Evolutionary conservation across 1,284 basidiomycete genomes (phyloP), one percentile per base, ranked within the genome.

Genomic region (Amylostereum areolatum): DNA sequence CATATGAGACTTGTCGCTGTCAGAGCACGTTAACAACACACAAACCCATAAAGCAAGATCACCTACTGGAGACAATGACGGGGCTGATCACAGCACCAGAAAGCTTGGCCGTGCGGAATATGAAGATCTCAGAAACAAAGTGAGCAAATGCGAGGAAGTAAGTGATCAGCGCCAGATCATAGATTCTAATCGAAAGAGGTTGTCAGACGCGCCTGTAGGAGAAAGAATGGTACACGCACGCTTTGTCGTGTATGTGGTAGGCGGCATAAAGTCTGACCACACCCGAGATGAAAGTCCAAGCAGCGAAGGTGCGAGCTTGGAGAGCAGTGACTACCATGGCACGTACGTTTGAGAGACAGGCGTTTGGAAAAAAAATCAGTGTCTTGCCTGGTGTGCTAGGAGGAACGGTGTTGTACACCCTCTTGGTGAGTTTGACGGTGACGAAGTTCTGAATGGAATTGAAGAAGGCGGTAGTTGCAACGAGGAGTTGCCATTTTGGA

Each of bases 111-210:
- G 91, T 88, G 52, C 83, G 80, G 70, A 86, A 98, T 56, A 96
- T 78, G 60, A 94, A 67, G 49, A 91, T 66, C 69, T 99, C 96
- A 28, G 89, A 85, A 32, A 77, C 75, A 64, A 97, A 97, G 72
- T 99, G 96, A 9, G 75, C 80, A 56, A 95, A 88, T 0, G 93
- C 95, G 58, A 97, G 83, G 53, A 91, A 79, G 69, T 95, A 98
- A 33, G 90, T 88, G 63, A 88, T 76, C 54, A 96, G 70, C 12
- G 91, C 80, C 66, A 98, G 83, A 65, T 96, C 85, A 69, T 97
- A 99, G 27, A 92, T 68, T n/a, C 93, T 96, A 58, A 6, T 36
- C 43, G 25, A 47, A 48, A 39, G 34, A 28, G 30, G 24, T 47
- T 12, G 55, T 50, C 32, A 50, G 46, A 11, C 4, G 40, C 18